Base-by-base conservation (phyloP, 177 flowering plant genomes). In the Vitis hybrid region DNA sequence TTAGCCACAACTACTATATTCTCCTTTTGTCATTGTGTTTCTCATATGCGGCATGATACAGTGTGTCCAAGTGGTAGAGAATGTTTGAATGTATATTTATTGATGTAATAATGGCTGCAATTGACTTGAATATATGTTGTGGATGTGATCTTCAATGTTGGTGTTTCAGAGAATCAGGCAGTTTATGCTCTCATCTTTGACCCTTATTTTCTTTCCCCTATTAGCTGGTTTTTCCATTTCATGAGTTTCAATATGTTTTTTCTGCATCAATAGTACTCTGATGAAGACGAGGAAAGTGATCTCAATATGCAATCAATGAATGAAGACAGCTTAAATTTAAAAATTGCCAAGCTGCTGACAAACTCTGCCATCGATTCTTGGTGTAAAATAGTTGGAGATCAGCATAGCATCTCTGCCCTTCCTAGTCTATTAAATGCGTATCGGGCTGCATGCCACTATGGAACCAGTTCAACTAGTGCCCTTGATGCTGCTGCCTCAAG, bases 381-480 rank as follows among this genome's bases (percentile, higher is more conserved):
- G 84, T 81, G 80, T 72, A 71, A 85, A 71, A 77, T 75, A 77
- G 82, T 81, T 62, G 80, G 48, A 32, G 85, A 87, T 72, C 78
- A 88, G 66, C 74, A 85, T 35, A 83, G 64, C 66, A 52, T 84
- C 55, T 67, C 90, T 77, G 88, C 85, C 24, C 77, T 91, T 59
- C 81, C 79, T 73, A 77, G 81, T 73, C 84, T 95, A 35, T 66
- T 95, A 50, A 95, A 95, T 87, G 94, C 81, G 27, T 91, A 87
- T 71, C 84, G 92, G 3, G 82, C 85, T 64, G 94, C 91, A 21
- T 95, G 96, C 74, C 94, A 80, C 74, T 86, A 81, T 79, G 94
- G 93, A 70, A 61, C 73, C 53, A 82, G 81, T 63, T 71, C 86
- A 70, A 58, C 69, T 61, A 79, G 77, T 65, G 69, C 51, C 51